These are phyloP conservation scores for Alternaria solani DNA, from an alignment of 2,329 filamentous ascomycete species.

Conservation along the genomic window DNA sequence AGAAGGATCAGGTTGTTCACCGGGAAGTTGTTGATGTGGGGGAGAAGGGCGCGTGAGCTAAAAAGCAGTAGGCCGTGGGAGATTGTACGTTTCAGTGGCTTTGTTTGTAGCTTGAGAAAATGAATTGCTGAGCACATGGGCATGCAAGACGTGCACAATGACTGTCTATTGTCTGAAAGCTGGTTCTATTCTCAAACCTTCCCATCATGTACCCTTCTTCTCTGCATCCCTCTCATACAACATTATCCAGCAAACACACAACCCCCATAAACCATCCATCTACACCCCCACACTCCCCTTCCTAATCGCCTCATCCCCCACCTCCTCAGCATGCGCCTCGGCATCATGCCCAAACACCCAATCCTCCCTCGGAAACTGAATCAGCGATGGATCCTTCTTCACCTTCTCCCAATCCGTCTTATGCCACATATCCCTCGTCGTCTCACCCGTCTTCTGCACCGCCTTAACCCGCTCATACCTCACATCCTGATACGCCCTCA, in stretches of 20 bases:
- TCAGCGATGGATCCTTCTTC: conserved; percentile 39
- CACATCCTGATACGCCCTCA: conserved; percentile 47
- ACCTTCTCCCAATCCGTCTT: conserved; percentile 48
- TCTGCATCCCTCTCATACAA: background rate
- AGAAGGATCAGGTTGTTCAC: conserved; percentile 27
- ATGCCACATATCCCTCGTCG: conserved; percentile 47
- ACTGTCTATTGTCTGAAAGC: background rate
- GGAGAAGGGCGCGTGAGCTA: conserved; percentile 9
- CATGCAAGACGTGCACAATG: background rate
- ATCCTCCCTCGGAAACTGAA: conserved; percentile 43
- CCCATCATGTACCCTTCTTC: background rate
- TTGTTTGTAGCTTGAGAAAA: background rate
- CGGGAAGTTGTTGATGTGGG: conserved; percentile 19
- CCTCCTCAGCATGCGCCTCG: conserved; percentile 40
- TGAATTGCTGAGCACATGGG: background rate
- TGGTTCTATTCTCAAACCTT: background rate
- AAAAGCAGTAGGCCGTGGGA: background rate
- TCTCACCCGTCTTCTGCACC: conserved; percentile 48
- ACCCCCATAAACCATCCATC: background rate
- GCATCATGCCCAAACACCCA: conserved; percentile 47
- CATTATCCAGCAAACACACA: background rate
- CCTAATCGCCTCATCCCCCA: conserved; percentile 38
- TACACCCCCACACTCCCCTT: conserved; percentile 17
- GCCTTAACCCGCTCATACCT: conserved; percentile 45
- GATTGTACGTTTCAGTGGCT: background rate